phyloP scores from a whole-genome alignment of 1,284 basidiomycete species.

The Ceratobasidium sp. region DNA sequence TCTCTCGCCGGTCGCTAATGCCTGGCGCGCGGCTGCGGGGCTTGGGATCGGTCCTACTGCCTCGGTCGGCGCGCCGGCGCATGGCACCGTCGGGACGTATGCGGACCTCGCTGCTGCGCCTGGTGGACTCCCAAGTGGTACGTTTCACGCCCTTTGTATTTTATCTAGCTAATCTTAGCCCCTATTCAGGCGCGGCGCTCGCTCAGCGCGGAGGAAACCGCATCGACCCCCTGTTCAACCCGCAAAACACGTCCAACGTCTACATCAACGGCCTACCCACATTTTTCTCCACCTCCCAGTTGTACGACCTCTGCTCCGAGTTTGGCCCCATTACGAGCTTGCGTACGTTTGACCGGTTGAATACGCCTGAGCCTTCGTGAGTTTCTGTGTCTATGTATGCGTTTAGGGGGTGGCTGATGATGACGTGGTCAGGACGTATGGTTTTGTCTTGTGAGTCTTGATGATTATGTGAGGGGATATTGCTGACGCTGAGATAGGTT shows the following conservation, averaged over 20 bases:
- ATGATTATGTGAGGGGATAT: neutral
- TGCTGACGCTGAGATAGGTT: conserved; percentile 64
- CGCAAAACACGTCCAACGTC: conserved; percentile 64
- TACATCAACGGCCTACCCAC: conserved; percentile 78
- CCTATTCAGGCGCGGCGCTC: conserved; percentile 21
- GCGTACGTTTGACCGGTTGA: conserved; percentile 72
- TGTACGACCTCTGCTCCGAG: conserved; percentile 68
- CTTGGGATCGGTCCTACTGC: conserved; percentile 9
- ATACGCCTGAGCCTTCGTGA: conserved; percentile 59
- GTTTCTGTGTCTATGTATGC: conserved; percentile 49
- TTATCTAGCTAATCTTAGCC: neutral
- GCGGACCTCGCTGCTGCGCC: conserved; percentile 30
- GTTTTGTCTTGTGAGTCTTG: conserved; percentile 78
- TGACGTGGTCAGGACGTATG: conserved; percentile 72
- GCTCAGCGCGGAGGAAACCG: conserved; percentile 40
- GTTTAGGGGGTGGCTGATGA: neutral
- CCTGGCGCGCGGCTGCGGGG: conserved; percentile 30
- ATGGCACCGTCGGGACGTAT: conserved; percentile 37
- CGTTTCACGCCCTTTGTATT: neutral
- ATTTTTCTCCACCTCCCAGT: conserved; percentile 72
- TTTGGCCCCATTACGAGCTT: conserved; percentile 73
- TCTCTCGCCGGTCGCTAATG: conserved; percentile 25
- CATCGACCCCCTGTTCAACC: conserved; percentile 44
- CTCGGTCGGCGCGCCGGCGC: conserved; percentile 32
- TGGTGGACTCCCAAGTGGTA: conserved; percentile 7